These are phyloP conservation scores for Epichloe brachyelytri DNA, from an alignment of 2,329 filamentous ascomycete genomes.

Conservation along the genomic window DNA sequence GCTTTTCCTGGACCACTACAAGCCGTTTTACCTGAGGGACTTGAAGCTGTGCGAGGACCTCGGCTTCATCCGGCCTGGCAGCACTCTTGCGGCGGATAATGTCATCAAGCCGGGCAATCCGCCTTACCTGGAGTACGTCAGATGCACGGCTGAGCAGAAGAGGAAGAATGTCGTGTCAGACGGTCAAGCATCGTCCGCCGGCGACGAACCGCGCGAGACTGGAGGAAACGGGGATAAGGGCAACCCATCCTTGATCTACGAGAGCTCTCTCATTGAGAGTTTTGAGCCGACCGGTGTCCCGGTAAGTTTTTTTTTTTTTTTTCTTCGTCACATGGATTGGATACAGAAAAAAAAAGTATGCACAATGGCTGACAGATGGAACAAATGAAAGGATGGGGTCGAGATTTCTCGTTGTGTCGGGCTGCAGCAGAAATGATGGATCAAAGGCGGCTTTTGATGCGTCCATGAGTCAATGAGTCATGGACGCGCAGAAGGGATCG, in stretches of 20 bases:
- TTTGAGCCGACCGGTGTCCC: constrained; percentile 56
- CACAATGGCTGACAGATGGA: neutral
- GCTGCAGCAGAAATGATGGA: neutral
- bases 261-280: constrained; percentile 49
- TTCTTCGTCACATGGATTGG: neutral
- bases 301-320: constrained; percentile 28
- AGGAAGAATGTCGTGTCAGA: constrained; percentile 41
- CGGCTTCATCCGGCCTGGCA: constrained; percentile 47
- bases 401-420: constrained; percentile 45
- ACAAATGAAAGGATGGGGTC: constrained; percentile 42
- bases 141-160: constrained; percentile 52
- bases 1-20: constrained; percentile 71
- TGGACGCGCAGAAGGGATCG: neutral
- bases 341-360: neutral
- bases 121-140: constrained; percentile 59
- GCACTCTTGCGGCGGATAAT: constrained; percentile 56
- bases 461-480: neutral
- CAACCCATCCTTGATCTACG: constrained; percentile 53
- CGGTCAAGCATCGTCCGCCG: constrained; percentile 11
- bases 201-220: neutral
- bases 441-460: neutral
- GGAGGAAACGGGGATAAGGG: constrained; percentile 26
- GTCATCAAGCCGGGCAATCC: constrained; percentile 60
- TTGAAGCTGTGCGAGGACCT: constrained; percentile 66
- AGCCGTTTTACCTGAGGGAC: constrained; percentile 61